These are phyloP conservation scores for Alternaria sp. DNA, from an alignment of 2,329 filamentous ascomycete genomes.

Conservation along the genomic window DNA sequence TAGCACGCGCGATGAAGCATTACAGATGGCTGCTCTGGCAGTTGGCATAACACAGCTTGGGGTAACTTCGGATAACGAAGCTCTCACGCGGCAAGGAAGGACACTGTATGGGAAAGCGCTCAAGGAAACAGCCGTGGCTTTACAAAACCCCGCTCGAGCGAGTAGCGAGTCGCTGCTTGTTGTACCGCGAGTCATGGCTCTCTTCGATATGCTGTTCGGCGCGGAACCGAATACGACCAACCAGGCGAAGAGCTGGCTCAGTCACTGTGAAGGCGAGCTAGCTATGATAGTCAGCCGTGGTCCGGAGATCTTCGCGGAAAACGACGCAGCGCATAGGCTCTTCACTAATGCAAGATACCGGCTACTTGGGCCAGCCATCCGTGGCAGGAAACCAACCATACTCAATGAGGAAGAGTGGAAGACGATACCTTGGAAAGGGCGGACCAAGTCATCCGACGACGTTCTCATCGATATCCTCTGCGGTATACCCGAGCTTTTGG, in stretches of 20 bases:
- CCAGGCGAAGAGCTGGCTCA: conserved; percentile 38
- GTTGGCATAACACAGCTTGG: conserved; percentile 34
- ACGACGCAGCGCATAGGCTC: conserved; percentile 24
- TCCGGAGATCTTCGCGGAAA: conserved; percentile 22
- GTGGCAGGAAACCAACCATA: conserved; percentile 43
- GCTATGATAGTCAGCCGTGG: conserved; percentile 29
- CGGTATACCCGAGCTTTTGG: conserved; percentile 40
- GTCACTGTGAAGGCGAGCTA: conserved; percentile 36
- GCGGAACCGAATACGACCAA: conserved; percentile 21
- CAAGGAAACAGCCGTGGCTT: conserved; percentile 27
- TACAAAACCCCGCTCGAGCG: conserved; percentile 21
- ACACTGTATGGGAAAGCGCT: conserved; percentile 34
- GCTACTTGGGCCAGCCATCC: conserved; percentile 39
- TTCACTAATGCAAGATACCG: conserved; percentile 31
- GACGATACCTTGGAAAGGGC: conserved; percentile 43
- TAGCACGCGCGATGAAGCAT: conserved; percentile 29
- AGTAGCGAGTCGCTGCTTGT: conserved; percentile 34
- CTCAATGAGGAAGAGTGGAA: conserved; percentile 45
- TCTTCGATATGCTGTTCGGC: conserved; percentile 42
- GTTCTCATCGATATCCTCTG: conserved; percentile 43
- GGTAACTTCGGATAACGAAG: conserved; percentile 19
- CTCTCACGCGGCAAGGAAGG: conserved; percentile 27
- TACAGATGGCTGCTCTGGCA: conserved; percentile 33
- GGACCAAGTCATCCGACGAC: conserved; percentile 43
- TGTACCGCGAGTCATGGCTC: conserved; percentile 29